Conservation (phyloP, 2,329 filamentous ascomycete genomes). For the Trichoderma afroharzianum region DNA sequence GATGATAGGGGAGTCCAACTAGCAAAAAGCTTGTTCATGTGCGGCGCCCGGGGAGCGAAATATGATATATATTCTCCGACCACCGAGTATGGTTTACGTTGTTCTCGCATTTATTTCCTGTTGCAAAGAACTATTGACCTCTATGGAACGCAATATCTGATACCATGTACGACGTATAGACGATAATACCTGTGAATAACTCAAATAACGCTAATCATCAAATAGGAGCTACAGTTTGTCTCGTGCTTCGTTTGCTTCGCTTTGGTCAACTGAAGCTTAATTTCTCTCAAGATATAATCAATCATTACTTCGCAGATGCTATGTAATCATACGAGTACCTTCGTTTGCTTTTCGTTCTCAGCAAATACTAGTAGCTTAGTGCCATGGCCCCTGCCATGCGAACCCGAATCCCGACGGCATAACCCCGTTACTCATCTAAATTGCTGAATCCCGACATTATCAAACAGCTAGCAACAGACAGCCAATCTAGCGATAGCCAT, state of each 20-base stretch:
- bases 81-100: background rate
- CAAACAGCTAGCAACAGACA: background rate
- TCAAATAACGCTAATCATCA: background rate
- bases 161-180: background rate
- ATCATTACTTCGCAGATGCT: background rate
- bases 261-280: background rate
- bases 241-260: background rate
- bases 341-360: background rate
- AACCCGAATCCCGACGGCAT: background rate
- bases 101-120: background rate
- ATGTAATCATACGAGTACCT: background rate
- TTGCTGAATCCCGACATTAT: slow-evolving; percentile 1
- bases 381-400: background rate
- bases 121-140: background rate
- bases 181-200: background rate
- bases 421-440: background rate
- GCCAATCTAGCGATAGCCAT: background rate
- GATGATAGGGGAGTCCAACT: background rate
- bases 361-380: background rate
- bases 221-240: background rate
- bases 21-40: background rate
- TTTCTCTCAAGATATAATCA: background rate
- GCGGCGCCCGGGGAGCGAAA: background rate
- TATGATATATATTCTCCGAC: background rate
- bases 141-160: background rate